phyloP scores from a whole-genome alignment of 495 filamentous ascomycete genomes.

The Lophiotrema nucula region DNA sequence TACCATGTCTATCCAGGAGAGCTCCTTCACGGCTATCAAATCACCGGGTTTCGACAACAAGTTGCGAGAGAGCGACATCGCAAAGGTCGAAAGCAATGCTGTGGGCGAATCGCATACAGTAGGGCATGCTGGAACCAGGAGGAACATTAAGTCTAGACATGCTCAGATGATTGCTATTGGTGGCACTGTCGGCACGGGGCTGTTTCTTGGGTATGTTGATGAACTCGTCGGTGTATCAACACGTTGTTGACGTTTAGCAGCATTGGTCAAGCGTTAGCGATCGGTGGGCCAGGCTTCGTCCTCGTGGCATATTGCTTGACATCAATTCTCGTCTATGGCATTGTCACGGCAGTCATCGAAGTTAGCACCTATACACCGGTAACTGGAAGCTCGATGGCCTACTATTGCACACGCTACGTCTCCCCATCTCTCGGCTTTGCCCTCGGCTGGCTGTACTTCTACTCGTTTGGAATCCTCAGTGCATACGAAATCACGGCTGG shows the following conservation, averaged over 20 bases:
- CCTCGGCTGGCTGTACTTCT: slow-evolving; percentile 58
- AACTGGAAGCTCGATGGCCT: not conserved
- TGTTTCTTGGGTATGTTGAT: too few relatives aligned
- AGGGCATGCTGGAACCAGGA: too few relatives aligned
- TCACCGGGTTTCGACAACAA: too few relatives aligned
- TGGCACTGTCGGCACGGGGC: slow-evolving; percentile 71
- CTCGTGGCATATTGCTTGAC: slow-evolving; percentile 47
- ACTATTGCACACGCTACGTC: slow-evolving; percentile 55
- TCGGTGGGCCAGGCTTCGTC: slow-evolving; percentile 57
- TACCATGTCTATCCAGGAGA: too few relatives aligned
- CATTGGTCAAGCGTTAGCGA: slow-evolving; percentile 58
- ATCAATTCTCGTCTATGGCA: not conserved
- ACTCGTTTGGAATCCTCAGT: slow-evolving; percentile 54
- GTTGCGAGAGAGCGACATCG: too few relatives aligned
- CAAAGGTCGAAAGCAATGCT: too few relatives aligned
- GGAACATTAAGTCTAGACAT: slow-evolving; percentile 62
- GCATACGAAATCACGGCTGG: slow-evolving; percentile 75
- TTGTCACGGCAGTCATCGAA: not conserved
- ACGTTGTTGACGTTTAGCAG: too few relatives aligned
- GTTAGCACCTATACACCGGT: not conserved
- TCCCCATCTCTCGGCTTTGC: slow-evolving; percentile 61
- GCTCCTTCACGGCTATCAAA: too few relatives aligned
- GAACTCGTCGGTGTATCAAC: too few relatives aligned
- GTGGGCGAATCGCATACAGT: too few relatives aligned
- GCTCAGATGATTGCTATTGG: slow-evolving; percentile 80